Conservation (phyloP, 805 yeast species). For the Kluyveromyces dobzhanskii region DNA sequence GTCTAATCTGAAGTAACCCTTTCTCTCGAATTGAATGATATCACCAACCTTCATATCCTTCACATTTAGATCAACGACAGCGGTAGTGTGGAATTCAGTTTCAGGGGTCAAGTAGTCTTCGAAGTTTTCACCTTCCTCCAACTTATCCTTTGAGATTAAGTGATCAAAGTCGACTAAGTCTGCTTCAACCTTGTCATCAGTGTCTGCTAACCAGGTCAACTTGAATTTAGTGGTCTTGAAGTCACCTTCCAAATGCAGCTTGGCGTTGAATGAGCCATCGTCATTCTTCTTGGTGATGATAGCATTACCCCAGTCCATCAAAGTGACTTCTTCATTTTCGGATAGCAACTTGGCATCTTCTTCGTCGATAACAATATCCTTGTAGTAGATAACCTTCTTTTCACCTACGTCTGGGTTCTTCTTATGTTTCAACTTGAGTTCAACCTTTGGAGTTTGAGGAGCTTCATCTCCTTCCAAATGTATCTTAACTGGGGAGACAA, state of each 20-base stretch:
- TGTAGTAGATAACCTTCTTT: conserved; percentile 64
- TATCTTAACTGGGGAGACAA: conserved; percentile 65
- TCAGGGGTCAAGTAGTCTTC: conserved; percentile 84
- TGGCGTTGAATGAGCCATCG: conserved; percentile 64
- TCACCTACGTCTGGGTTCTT: conserved; percentile 86
- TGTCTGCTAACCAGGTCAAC: conserved; percentile 88
- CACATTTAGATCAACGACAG: conserved; percentile 74
- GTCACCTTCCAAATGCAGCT: conserved; percentile 87
- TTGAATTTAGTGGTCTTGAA: conserved; percentile 94
- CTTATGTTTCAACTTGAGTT: conserved; percentile 87
- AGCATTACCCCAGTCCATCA: conserved; percentile 98
- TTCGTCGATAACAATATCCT: conserved; percentile 70
- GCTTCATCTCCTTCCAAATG: conserved; percentile 49
- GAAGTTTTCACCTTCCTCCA: conserved; percentile 89
- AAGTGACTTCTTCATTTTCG: conserved; percentile 88
- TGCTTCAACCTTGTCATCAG: conserved; percentile 60
- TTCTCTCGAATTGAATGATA: conserved; percentile 90
- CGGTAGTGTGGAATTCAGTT: conserved; percentile 75
- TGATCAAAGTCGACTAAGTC: conserved; percentile 90
- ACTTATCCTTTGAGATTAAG: conserved; percentile 86
- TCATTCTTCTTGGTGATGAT: conserved; percentile 64
- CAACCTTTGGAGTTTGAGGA: conserved; percentile 53
- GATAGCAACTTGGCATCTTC: conserved; percentile 69
- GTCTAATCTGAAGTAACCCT: conserved; percentile 90
- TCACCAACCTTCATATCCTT: conserved; percentile 74